Conservation (phyloP, 2,329 filamentous ascomycete species). For the Fusarium musae region DNA sequence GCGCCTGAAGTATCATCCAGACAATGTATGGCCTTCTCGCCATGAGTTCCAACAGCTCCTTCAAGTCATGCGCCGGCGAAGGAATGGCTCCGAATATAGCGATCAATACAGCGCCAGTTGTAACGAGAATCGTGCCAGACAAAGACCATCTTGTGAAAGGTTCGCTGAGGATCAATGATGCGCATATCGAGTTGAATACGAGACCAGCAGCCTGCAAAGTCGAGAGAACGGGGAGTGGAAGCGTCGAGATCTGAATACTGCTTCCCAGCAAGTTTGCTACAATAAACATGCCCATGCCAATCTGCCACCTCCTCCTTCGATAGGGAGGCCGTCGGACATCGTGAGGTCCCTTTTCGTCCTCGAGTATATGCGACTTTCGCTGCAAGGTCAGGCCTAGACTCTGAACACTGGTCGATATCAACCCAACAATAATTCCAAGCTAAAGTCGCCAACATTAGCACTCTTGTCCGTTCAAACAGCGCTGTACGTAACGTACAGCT, state of each 20-base stretch:
- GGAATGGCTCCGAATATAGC: conserved; percentile 94
- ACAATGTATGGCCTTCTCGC: conserved; percentile 79
- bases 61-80: conserved; percentile 88
- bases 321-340: conserved; percentile 87
- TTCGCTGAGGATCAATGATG: conserved; percentile 89
- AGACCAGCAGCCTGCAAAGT: conserved; percentile 95
- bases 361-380: conserved; percentile 96
- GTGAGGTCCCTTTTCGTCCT: conserved; percentile 89
- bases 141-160: conserved; percentile 96
- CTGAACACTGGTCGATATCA: conserved; percentile 93
- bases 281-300: conserved; percentile 97
- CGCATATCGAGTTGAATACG: conserved; percentile 98
- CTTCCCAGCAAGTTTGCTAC: conserved; percentile 93
- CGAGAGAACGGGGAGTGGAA: conserved; percentile 92
- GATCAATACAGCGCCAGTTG: conserved; percentile 87
- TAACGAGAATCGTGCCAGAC: conserved; percentile 88
- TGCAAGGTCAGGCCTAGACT: conserved; percentile 95
- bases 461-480: neutral
- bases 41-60: conserved; percentile 82
- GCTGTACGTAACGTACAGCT: conserved; percentile 65
- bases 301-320: conserved; percentile 91
- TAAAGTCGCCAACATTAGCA: conserved; percentile 52
- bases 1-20: conserved; percentile 86
- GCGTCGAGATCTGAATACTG: conserved; percentile 95
- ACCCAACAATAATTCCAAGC: conserved; percentile 92